Percentiles rank a stretch among this genome's conserved stretches.
phyloP scores from a whole-genome alignment of 2,329 filamentous ascomycete species.

The Aspergillus ruber region DNA sequence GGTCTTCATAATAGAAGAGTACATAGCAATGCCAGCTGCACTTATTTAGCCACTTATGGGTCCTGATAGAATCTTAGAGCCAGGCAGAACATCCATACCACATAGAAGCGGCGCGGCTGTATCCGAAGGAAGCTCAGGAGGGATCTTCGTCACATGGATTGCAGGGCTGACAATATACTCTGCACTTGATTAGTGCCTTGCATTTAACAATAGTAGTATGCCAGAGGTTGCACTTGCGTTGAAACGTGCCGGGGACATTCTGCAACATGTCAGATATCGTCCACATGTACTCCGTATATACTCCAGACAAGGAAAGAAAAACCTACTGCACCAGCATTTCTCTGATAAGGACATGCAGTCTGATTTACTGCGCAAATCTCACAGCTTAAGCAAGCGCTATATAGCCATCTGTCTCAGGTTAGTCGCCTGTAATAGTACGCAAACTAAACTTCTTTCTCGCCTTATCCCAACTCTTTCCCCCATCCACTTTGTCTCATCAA shows the following conservation, averaged over 20 bases:
- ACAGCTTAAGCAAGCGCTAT: conserved; percentile 32
- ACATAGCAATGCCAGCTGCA: conserved; percentile 34
- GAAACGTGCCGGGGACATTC: conserved; percentile 35
- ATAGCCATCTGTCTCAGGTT: conserved; percentile 25
- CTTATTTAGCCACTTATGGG: not conserved
- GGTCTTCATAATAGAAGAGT: conserved; percentile 34
- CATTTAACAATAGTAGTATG: not conserved
- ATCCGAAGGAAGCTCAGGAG: conserved; percentile 24
- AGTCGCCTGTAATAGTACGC: not conserved
- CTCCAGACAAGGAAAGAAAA: not conserved
- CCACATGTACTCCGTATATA: not conserved
- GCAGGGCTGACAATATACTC: conserved; percentile 33
- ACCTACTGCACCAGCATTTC: conserved; percentile 32
- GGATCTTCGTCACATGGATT: conserved; percentile 31
- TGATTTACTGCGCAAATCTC: conserved; percentile 34
- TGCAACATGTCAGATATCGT: conserved; percentile 7
- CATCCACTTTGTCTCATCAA: conserved; percentile 24
- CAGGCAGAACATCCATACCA: conserved; percentile 16
- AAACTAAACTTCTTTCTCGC: conserved; percentile 12
- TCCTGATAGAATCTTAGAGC: not conserved
- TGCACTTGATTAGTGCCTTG: conserved; percentile 1
- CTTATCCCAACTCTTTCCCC: conserved; percentile 26
- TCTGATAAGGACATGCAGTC: conserved; percentile 33
- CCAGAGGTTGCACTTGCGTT: conserved; percentile 16
- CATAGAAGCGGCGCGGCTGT: conserved; percentile 32